Evolutionary conservation across 176 grass and related monocot genomes (phyloP).

Genomic region (Bromus sterilis): DNA sequence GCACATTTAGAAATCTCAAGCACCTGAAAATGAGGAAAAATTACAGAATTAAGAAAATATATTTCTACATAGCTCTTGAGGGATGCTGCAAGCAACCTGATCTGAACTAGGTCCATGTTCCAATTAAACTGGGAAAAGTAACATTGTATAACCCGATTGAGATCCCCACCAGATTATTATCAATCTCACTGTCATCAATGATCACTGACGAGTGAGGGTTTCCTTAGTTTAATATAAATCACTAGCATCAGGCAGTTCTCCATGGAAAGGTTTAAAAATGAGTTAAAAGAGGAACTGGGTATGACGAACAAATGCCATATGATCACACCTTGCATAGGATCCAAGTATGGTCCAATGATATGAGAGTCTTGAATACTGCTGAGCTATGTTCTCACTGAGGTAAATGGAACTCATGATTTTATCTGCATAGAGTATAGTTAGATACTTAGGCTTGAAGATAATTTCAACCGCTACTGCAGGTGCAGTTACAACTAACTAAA

Average conservation of each 20-base stretch:
- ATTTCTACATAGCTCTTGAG: neutral
- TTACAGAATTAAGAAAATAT: neutral
- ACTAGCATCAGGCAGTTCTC: neutral
- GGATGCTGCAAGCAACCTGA: neutral
- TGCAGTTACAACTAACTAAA: neutral
- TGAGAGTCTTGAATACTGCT: slow-evolving; percentile 28
- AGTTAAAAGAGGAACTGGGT: slow-evolving; percentile 2
- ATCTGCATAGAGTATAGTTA: slow-evolving; percentile 30
- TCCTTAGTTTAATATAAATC: neutral
- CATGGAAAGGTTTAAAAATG: neutral
- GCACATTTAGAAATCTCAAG: slow-evolving; percentile 55
- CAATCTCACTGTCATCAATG: neutral
- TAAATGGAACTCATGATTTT: slow-evolving; percentile 35
- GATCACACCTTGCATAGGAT: slow-evolving; percentile 35
- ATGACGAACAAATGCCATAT: neutral
- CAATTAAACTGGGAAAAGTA: neutral
- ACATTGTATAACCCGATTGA: neutral
- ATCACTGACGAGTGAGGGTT: neutral
- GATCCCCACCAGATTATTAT: neutral
- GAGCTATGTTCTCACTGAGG: slow-evolving; percentile 1
- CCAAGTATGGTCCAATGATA: slow-evolving; percentile 61
- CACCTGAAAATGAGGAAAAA: slow-evolving; percentile 18
- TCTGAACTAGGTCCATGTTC: neutral
- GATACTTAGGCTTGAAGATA: neutral
- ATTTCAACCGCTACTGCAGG: neutral